These are phyloP conservation scores for Tephrocybe rancida DNA, from an alignment of 768 basidiomycete genomes.

Conservation along the genomic window DNA sequence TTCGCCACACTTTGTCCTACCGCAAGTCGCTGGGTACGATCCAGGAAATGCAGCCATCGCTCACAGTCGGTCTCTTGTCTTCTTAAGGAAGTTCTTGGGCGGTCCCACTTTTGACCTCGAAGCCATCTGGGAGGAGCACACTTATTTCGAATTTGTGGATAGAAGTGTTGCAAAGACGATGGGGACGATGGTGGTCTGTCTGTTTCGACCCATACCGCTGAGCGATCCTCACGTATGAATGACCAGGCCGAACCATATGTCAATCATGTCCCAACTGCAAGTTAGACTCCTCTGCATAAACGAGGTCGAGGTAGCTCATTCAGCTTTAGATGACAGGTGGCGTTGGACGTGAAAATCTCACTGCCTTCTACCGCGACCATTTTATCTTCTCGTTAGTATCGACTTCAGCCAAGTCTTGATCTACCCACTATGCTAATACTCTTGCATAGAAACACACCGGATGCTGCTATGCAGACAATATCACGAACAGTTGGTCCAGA, in stretches of 20 bases:
- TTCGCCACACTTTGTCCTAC: constrained; percentile 46
- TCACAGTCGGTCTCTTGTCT: constrained; percentile 47
- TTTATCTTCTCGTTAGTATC: constrained; percentile 52
- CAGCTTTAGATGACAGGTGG: constrained; percentile 53
- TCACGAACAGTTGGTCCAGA: constrained; percentile 56
- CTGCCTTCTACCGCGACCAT: constrained; percentile 57
- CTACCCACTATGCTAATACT: neutral
- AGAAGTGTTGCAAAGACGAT: constrained; percentile 56
- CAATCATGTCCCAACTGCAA: constrained; percentile 55
- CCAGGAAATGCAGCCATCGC: constrained; percentile 43
- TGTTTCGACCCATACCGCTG: neutral
- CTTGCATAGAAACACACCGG: constrained; percentile 44
- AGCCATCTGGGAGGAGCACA: constrained; percentile 64
- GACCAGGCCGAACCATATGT: constrained; percentile 58
- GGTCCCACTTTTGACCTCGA: constrained; percentile 60
- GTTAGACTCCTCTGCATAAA: neutral
- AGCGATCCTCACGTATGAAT: neutral
- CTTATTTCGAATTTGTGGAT: constrained; percentile 53
- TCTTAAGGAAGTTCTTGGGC: constrained; percentile 44
- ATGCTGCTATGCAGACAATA: constrained; percentile 43
- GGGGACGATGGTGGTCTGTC: constrained; percentile 55
- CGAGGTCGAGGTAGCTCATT: neutral
- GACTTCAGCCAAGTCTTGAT: neutral
- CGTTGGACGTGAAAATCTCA: constrained; percentile 48
- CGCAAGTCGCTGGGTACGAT: constrained; percentile 40